phyloP scores from a whole-genome alignment of 345 rosid species.

The Limnanthes douglasii region DNA sequence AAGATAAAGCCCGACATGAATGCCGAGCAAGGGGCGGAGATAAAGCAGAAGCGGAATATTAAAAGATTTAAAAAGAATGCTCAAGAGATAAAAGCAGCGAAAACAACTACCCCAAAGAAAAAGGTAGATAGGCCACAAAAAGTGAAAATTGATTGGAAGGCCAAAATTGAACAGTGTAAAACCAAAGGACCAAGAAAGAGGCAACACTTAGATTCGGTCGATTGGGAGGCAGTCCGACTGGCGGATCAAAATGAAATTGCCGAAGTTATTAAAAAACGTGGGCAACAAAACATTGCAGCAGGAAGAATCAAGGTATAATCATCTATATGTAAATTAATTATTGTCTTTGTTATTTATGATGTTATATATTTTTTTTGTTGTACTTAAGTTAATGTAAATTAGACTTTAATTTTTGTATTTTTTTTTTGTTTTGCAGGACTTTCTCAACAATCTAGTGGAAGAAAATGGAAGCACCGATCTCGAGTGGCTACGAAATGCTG shows the following conservation, averaged over 20 bases:
- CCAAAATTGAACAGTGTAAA: slow-evolving; percentile 17
- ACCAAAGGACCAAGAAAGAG: slow-evolving; percentile 10
- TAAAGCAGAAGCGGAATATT: not conserved
- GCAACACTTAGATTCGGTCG: slow-evolving; percentile 33
- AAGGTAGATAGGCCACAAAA: slow-evolving; percentile 6
- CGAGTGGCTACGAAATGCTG: slow-evolving; percentile 60
- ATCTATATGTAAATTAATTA: not conserved
- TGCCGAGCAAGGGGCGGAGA: no score
- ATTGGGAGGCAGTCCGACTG: slow-evolving; percentile 44
- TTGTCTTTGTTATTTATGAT: no score
- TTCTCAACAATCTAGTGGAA: slow-evolving; percentile 19
- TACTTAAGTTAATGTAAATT: not conserved
- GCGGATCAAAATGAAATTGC: slow-evolving; percentile 16
- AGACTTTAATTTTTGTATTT: not conserved
- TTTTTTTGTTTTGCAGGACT: slow-evolving; percentile 16
- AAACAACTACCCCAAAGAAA: slow-evolving; percentile 1
- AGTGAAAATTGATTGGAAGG: slow-evolving; percentile 27
- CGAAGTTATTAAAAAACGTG: slow-evolving; percentile 24
- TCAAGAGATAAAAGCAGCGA: not conserved
- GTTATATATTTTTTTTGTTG: no score
- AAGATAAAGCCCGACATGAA: no score
- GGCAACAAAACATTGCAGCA: slow-evolving; percentile 28
- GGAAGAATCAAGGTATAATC: slow-evolving; percentile 27
- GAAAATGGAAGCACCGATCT: slow-evolving; percentile 37
- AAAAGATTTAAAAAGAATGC: not conserved